phyloP scores from a whole-genome alignment of 2,329 filamentous ascomycete species.

The Colletotrichum somersetense region DNA sequence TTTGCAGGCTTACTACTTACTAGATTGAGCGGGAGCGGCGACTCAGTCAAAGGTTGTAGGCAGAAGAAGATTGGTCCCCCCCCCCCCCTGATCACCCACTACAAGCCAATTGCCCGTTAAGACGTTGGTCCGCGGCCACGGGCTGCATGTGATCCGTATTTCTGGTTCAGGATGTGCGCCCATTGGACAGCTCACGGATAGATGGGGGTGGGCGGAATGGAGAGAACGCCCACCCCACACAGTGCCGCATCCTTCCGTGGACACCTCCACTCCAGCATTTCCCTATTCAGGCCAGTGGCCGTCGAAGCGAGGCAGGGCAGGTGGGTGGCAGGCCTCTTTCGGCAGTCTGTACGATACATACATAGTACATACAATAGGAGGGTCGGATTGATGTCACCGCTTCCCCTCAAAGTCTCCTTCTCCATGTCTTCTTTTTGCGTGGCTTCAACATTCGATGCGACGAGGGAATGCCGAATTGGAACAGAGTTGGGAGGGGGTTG shows the following conservation, averaged over 20 bases:
- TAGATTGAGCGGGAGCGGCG: neutral
- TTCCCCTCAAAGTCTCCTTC: conserved; percentile 12
- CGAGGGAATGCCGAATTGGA: neutral
- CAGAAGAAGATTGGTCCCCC: neutral
- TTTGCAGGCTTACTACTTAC: conserved; percentile 3
- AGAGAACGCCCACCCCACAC: conserved; percentile 25
- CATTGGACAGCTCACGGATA: conserved; percentile 12
- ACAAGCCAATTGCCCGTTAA: conserved; percentile 19
- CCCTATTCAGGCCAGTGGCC: conserved; percentile 31
- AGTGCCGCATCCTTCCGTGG: conserved; percentile 25
- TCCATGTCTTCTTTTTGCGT: neutral
- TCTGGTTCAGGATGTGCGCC: neutral
- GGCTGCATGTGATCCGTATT: conserved; percentile 1
- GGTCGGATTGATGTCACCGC: conserved; percentile 18
- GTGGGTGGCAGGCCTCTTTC: neutral
- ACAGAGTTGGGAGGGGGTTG: neutral
- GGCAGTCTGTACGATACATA: neutral
- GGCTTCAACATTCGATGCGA: neutral
- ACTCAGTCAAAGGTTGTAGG: conserved; percentile 1
- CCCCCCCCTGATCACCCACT: neutral
- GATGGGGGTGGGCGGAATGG: conserved; percentile 1
- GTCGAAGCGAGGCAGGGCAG: conserved; percentile 5
- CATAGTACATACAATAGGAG: neutral
- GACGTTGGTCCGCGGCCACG: conserved; percentile 12
- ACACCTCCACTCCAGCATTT: conserved; percentile 22